Evolutionary conservation across 2,329 filamentous ascomycete genomes (phyloP).

Genomic region (Cryphonectria carpinicola): DNA sequence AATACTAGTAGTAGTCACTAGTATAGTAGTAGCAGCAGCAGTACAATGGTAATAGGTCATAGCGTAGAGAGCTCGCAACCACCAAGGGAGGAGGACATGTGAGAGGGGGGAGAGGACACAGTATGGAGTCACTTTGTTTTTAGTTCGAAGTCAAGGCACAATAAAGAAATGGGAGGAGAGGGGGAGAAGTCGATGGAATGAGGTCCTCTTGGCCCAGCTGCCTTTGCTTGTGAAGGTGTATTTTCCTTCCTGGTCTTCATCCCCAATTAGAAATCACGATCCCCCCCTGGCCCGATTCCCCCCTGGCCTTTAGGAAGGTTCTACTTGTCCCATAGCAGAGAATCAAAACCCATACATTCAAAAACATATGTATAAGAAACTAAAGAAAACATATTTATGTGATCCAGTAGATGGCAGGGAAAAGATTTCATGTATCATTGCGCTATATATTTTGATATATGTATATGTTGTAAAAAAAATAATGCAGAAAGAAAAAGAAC

Average conservation of each 20-base stretch:
- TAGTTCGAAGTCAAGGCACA: background rate
- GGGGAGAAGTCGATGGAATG: background rate
- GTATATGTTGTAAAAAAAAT: background rate
- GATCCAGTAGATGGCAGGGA: background rate
- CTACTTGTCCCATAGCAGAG: too few species aligned
- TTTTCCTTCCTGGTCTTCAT: background rate
- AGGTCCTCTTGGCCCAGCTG: background rate
- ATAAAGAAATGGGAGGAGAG: background rate
- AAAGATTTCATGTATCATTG: conserved; percentile 1
- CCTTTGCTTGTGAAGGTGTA: background rate
- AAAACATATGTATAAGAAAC: background rate
- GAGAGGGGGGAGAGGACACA: background rate
- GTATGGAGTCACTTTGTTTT: background rate
- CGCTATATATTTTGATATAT: background rate
- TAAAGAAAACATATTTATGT: background rate
- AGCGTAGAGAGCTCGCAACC: background rate
- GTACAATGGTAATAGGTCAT: background rate
- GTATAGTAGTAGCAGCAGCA: background rate
- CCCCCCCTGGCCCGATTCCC: background rate
- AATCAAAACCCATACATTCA: too few species aligned
- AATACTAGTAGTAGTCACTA: background rate
- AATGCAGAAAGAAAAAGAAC: background rate
- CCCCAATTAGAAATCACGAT: background rate
- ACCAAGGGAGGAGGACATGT: background rate
- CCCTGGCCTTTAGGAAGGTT: too few species aligned